These are phyloP conservation scores for Teratosphaeria viscida DNA, from an alignment of 2,329 filamentous ascomycete genomes.

Conservation along the genomic window DNA sequence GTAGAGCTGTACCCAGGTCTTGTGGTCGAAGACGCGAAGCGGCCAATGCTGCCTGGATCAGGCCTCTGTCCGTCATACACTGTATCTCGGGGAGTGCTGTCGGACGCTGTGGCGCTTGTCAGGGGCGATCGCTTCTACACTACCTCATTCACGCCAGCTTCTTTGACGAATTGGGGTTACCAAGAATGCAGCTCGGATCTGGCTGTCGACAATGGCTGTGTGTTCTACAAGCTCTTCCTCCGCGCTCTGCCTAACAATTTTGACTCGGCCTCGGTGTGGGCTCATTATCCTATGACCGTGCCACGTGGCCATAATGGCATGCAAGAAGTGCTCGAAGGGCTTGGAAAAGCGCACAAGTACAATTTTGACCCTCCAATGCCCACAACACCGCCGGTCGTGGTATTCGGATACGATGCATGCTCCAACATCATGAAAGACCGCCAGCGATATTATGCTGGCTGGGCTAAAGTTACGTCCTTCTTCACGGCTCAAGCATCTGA, in stretches of 20 bases:
- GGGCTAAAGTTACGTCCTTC: conserved; percentile 36
- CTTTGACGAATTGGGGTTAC: conserved; percentile 35
- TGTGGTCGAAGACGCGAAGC: conserved; percentile 50
- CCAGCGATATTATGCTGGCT: conserved; percentile 37
- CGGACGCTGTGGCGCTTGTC: conserved; percentile 50
- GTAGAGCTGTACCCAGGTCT: conserved; percentile 62
- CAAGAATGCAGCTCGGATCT: conserved; percentile 37
- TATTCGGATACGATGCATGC: conserved; percentile 37
- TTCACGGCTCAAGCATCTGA: conserved; percentile 33
- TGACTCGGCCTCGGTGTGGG: conserved; percentile 38
- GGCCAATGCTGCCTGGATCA: conserved; percentile 40
- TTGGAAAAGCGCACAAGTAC: conserved; percentile 34
- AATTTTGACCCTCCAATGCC: conserved; percentile 23
- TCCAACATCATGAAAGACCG: conserved; percentile 33
- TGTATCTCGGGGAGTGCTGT: conserved; percentile 46
- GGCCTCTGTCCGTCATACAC: conserved; percentile 46
- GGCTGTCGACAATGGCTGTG: conserved; percentile 38
- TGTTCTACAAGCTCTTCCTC: conserved; percentile 43
- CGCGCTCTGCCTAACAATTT: conserved; percentile 41
- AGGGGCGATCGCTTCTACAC: conserved; percentile 52
- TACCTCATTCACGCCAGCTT: conserved; percentile 25
- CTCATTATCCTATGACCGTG: conserved; percentile 40
- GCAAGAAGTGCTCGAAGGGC: conserved; percentile 31
- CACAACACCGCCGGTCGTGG: conserved; percentile 27
- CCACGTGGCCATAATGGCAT: conserved; percentile 32